Conservation (phyloP, 176 grass and related monocot genomes). For the Aegilops bicornis region DNA sequence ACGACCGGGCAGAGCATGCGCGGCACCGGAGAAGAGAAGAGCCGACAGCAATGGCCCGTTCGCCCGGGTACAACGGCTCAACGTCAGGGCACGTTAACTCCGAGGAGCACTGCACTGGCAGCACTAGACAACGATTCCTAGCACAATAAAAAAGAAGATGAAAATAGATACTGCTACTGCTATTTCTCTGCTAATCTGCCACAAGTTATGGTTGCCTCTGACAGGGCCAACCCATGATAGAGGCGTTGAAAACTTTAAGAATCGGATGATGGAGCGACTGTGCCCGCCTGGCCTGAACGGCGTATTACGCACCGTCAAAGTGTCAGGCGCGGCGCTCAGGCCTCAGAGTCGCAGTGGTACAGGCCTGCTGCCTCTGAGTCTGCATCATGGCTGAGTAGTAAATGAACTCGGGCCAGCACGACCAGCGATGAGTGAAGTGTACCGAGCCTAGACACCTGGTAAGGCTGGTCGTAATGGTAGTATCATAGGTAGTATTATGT, state of each 20-base stretch:
- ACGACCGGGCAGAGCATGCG: not conserved
- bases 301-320: not conserved
- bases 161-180: not conserved
- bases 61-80: not conserved
- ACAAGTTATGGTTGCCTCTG: not conserved
- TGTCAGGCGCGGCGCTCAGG: not conserved
- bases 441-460: not conserved
- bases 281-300: not conserved
- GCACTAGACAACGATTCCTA: not conserved
- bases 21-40: not conserved
- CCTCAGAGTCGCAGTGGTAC: not conserved
- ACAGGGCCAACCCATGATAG: constrained; percentile 31
- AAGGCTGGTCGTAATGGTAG: too few relatives aligned
- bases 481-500: too few relatives aligned
- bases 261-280: not conserved
- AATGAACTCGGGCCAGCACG: not conserved
- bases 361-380: not conserved
- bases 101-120: not conserved
- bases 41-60: not conserved
- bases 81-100: not conserved
- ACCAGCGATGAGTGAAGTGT: not conserved
- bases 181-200: not conserved
- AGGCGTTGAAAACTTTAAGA: constrained; percentile 52
- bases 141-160: not conserved
- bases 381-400: not conserved